These are phyloP conservation scores for Coccomyxa sp. DNA, from an alignment of 139 green algal species.

Conservation along the genomic window DNA sequence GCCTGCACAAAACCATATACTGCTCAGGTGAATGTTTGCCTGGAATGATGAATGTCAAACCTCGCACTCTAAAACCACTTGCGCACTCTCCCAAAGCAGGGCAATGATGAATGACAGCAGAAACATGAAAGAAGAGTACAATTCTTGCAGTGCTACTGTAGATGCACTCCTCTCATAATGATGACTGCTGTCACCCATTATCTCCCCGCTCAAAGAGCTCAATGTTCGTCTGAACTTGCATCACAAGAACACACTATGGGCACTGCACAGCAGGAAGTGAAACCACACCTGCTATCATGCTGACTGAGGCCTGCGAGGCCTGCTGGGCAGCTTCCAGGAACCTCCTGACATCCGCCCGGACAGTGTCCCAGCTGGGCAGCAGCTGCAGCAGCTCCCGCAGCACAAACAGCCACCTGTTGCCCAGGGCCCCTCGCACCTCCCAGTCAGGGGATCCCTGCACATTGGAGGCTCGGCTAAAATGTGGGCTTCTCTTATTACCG, in stretches of 20 bases:
- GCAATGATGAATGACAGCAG: no score
- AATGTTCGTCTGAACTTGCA: neutral
- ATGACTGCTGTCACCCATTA: neutral
- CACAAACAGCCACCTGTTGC: constrained; percentile 30
- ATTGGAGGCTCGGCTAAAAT: no score
- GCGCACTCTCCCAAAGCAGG: no score
- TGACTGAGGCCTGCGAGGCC: constrained; percentile 26
- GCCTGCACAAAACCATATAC: no score
- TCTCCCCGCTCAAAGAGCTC: no score
- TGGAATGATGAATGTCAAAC: no score
- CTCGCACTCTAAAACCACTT: no score
- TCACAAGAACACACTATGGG: neutral
- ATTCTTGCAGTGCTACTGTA: neutral
- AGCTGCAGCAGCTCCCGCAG: constrained; percentile 45
- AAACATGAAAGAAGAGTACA: neutral
- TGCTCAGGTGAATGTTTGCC: no score
- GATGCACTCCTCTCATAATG: neutral
- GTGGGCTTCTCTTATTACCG: no score
- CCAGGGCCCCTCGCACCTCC: constrained; percentile 39
- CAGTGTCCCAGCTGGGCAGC: constrained; percentile 24
- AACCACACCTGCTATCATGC: neutral
- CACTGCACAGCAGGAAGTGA: neutral
- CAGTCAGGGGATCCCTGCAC: constrained; percentile 14
- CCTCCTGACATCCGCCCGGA: neutral
- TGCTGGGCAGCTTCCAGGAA: constrained; percentile 39